Evolutionary conservation across 208 protist genomes (phyloP).

Genomic region (Phytomonas sp.): DNA sequence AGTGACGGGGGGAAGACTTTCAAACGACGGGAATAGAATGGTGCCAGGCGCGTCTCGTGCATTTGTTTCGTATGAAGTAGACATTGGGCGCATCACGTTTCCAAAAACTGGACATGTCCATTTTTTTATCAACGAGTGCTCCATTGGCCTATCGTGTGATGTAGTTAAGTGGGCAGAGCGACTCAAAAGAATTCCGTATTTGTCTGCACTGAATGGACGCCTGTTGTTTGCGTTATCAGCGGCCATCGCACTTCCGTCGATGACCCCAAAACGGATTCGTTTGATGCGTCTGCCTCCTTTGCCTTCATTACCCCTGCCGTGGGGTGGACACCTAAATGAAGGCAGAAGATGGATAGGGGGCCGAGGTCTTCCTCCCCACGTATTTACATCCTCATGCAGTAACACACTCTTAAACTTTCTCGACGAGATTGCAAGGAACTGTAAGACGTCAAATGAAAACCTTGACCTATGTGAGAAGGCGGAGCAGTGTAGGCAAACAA

Average conservation of each 20-base stretch:
- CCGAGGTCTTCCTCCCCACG: too few species aligned
- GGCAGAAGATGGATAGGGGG: too few species aligned
- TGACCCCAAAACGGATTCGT: slow-evolving; percentile 42
- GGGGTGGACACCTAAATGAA: too few species aligned
- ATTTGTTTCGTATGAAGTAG: slow-evolving; percentile 26
- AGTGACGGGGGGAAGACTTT: too few species aligned
- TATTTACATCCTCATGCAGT: too few species aligned
- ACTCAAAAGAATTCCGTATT: slow-evolving; percentile 26
- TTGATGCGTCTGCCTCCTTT: slow-evolving; percentile 29
- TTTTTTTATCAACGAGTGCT: slow-evolving; percentile 84
- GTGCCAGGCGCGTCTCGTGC: too few species aligned
- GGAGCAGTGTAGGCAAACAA: too few species aligned
- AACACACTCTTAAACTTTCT: too few species aligned
- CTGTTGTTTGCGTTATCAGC: slow-evolving; percentile 52
- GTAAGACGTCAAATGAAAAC: too few species aligned
- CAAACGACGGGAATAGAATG: too few species aligned
- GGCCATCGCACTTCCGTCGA: slow-evolving; percentile 34
- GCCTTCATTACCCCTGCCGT: background rate
- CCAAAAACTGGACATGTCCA: slow-evolving; percentile 33
- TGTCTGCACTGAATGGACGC: slow-evolving; percentile 31
- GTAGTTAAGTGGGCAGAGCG: slow-evolving; percentile 56
- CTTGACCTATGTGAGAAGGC: too few species aligned
- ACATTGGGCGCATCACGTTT: slow-evolving; percentile 67
- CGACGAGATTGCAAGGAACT: too few species aligned
- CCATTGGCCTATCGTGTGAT: slow-evolving; percentile 71